Conservation (phyloP, 2,329 filamentous ascomycete genomes). For the Scedosporium minutisporum region DNA sequence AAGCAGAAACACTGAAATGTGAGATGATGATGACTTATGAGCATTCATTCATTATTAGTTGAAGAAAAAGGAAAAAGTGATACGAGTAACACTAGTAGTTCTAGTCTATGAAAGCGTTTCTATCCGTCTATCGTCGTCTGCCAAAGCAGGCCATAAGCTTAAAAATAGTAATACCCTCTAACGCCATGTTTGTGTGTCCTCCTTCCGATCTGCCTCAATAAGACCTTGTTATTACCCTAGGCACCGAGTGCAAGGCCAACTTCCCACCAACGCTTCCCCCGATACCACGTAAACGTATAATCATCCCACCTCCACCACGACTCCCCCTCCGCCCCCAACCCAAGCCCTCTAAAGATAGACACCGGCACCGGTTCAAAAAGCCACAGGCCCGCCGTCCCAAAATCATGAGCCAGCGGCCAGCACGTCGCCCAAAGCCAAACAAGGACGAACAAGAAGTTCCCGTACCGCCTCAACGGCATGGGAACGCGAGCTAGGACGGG, state of each 20-base stretch:
- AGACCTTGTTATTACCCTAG: not conserved
- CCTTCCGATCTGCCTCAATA: not conserved
- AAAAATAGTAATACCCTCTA: not conserved
- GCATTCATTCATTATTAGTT: not conserved
- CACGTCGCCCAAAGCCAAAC: slow-evolving; percentile 61
- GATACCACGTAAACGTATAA: slow-evolving; percentile 45
- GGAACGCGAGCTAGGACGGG: slow-evolving; percentile 25
- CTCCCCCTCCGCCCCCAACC: slow-evolving; percentile 51
- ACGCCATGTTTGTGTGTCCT: not conserved
- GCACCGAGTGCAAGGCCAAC: slow-evolving; percentile 21
- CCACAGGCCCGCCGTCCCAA: slow-evolving; percentile 66
- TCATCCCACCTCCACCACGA: slow-evolving; percentile 59
- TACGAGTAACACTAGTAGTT: not conserved
- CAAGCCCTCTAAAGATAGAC: slow-evolving; percentile 57
- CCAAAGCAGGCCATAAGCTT: not conserved
- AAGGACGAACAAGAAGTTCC: slow-evolving; percentile 53
- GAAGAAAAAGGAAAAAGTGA: not conserved
- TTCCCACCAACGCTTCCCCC: slow-evolving; percentile 54
- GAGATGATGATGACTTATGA: not conserved
- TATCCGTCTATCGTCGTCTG: not conserved
- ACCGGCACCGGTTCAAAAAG: slow-evolving; percentile 73
- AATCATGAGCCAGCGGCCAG: slow-evolving; percentile 62
- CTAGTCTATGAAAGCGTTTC: not conserved
- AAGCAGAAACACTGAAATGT: not conserved
- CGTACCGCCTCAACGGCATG: slow-evolving; percentile 30